Percentiles rank a stretch among this genome's conserved stretches.
Evolutionary conservation across 257 asterid genomes (phyloP).

Genomic region (Fraxinus americana): DNA sequence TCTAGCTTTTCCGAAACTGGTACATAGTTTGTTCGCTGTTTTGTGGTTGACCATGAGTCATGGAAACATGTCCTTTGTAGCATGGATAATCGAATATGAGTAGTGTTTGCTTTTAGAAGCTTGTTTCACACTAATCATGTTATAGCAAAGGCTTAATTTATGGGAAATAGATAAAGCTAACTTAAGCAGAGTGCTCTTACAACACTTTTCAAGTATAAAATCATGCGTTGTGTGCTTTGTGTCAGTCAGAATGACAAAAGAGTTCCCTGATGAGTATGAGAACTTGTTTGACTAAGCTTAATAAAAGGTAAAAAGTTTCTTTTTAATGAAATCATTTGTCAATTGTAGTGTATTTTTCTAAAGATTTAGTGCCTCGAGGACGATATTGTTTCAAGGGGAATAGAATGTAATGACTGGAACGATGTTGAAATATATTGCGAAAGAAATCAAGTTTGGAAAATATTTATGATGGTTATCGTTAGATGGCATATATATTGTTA

Average conservation of each 20-base stretch:
- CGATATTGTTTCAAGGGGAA: not conserved
- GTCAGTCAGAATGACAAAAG: not conserved
- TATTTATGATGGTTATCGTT: not conserved
- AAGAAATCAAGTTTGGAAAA: too few species aligned
- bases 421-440: not conserved
- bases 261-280: slow-evolving; percentile 1
- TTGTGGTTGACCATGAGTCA: slow-evolving; percentile 13
- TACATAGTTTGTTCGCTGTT: slow-evolving; percentile 4
- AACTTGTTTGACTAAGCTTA: not conserved
- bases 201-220: not conserved
- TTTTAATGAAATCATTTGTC: not conserved
- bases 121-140: not conserved
- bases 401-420: not conserved
- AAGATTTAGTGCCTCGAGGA: not conserved
- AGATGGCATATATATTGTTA: not conserved
- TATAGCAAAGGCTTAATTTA: not conserved
- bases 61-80: not conserved
- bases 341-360: too few species aligned
- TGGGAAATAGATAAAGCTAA: not conserved
- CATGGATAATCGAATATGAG: not conserved
- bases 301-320: too few species aligned
- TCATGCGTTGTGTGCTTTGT: not conserved
- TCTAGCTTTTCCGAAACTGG: not conserved
- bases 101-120: slow-evolving; percentile 12
- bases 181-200: not conserved